Evolutionary conservation across 371 early-diverging fungal species (phyloP).

Genomic region (Syncephalastrum racemosum): DNA sequence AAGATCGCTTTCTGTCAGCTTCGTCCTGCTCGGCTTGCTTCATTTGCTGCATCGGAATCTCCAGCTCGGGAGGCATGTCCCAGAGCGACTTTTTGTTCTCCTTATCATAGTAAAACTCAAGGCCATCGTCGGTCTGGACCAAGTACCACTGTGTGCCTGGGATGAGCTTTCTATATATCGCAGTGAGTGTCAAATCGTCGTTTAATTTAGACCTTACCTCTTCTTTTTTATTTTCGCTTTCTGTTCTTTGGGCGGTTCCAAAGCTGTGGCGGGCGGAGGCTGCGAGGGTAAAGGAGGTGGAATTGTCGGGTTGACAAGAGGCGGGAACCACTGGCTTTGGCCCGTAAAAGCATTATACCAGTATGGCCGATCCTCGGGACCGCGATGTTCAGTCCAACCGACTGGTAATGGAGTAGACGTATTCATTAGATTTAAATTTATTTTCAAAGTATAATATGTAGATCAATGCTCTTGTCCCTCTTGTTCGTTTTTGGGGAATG

Average conservation of each 20-base stretch:
- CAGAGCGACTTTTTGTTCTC: slow-evolving; percentile 68
- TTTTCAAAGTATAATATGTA: too few species aligned
- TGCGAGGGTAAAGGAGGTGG: too few species aligned
- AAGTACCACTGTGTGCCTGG: slow-evolving; percentile 77
- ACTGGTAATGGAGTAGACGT: slow-evolving; percentile 33
- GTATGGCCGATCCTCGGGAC: slow-evolving; percentile 57
- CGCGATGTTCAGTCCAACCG: slow-evolving; percentile 63
- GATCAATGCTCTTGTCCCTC: too few species aligned
- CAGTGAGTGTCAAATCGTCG: too few species aligned
- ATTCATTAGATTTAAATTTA: too few species aligned
- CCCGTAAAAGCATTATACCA: slow-evolving; percentile 59
- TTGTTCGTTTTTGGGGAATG: too few species aligned
- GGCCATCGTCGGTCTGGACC: slow-evolving; percentile 66
- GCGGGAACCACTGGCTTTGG: slow-evolving; percentile 58
- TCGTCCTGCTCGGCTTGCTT: slow-evolving; percentile 28
- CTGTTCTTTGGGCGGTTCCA: too few species aligned
- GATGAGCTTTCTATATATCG: slow-evolving; percentile 53
- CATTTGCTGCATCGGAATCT: slow-evolving; percentile 44
- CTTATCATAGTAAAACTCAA: slow-evolving; percentile 77
- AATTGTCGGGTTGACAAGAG: slow-evolving; percentile 11
- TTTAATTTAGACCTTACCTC: too few species aligned
- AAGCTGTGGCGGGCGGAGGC: too few species aligned
- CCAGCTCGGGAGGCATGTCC: slow-evolving; percentile 62
- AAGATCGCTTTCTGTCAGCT: slow-evolving; percentile 19
- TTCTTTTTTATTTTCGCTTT: too few species aligned